Evolutionary conservation across 2,329 filamentous ascomycete genomes (phyloP).

Genomic region (Blumeria hordei): DNA sequence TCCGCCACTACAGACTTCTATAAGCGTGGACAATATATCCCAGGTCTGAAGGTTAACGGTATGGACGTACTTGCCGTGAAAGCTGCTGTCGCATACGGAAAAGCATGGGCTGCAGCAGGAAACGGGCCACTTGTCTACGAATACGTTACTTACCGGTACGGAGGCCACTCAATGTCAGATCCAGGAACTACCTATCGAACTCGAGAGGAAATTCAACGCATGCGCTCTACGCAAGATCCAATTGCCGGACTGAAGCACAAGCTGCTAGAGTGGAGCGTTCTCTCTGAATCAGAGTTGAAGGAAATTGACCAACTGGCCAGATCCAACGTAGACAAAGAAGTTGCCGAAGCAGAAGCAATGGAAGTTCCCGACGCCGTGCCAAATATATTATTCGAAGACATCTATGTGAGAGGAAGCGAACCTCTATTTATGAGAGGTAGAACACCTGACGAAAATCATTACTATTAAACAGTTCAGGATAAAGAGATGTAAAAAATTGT

Average conservation of each 20-base stretch:
- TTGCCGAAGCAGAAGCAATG: conserved; percentile 79
- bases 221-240: conserved; percentile 95
- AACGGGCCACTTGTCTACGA: conserved; percentile 92
- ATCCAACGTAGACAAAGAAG: conserved; percentile 65
- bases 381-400: conserved; percentile 84
- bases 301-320: conserved; percentile 82
- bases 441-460: conserved; percentile 81
- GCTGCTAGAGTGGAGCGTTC: conserved; percentile 85
- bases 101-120: conserved; percentile 58
- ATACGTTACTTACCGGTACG: conserved; percentile 98
- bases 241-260: conserved; percentile 97
- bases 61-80: conserved; percentile 98
- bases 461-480: conserved; percentile 15
- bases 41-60: conserved; percentile 96
- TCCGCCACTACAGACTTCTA: conserved; percentile 98
- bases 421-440: conserved; percentile 71
- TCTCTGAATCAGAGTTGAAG: conserved; percentile 90
- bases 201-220: conserved; percentile 97
- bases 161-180: conserved; percentile 99
- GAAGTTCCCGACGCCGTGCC: conserved; percentile 49
- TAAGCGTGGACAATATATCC: conserved; percentile 99
- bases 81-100: conserved; percentile 83
- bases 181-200: conserved; percentile 98
- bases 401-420: conserved; percentile 76
- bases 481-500: background rate